Conservation (phyloP, 2,329 filamentous ascomycete species). For the Sarocladium kiliense region DNA sequence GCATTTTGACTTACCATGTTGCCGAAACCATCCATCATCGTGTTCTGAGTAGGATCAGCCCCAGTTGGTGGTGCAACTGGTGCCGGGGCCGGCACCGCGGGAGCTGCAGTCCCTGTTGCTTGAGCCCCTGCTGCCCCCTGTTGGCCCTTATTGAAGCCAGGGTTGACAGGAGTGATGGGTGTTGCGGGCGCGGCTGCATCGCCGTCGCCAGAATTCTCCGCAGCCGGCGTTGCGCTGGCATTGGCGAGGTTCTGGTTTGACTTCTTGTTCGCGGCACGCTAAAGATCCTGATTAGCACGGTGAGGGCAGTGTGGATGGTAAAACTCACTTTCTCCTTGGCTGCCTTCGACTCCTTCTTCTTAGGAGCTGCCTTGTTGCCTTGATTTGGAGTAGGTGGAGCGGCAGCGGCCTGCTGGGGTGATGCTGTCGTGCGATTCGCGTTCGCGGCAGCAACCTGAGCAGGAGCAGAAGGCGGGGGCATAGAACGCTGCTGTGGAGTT, state of each 20-base stretch:
- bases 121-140: slow-evolving; percentile 31
- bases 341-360: slow-evolving; percentile 68
- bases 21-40: slow-evolving; percentile 40
- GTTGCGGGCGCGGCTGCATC: slow-evolving; percentile 58
- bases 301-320: background rate
- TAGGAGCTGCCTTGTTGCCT: slow-evolving; percentile 65
- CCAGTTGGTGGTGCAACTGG: slow-evolving; percentile 35
- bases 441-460: slow-evolving; percentile 35
- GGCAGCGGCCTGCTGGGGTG: slow-evolving; percentile 57
- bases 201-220: slow-evolving; percentile 49
- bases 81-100: slow-evolving; percentile 28
- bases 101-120: slow-evolving; percentile 22
- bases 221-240: slow-evolving; percentile 48
- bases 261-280: slow-evolving; percentile 56
- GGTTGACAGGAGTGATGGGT: slow-evolving; percentile 56
- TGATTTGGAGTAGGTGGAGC: slow-evolving; percentile 75
- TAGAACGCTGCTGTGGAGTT: slow-evolving; percentile 66
- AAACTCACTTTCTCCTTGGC: slow-evolving; percentile 62
- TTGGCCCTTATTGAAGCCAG: slow-evolving; percentile 43
- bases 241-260: slow-evolving; percentile 48
- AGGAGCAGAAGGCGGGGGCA: slow-evolving; percentile 63
- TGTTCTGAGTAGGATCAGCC: slow-evolving; percentile 44
- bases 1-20: slow-evolving; percentile 35
- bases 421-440: slow-evolving; percentile 50
- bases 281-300: slow-evolving; percentile 19